Evolutionary conservation across 371 early-diverging fungal genomes (phyloP), one percentile per base, ranked within the genome.

Genomic region (Sporodiniella umbellata): DNA sequence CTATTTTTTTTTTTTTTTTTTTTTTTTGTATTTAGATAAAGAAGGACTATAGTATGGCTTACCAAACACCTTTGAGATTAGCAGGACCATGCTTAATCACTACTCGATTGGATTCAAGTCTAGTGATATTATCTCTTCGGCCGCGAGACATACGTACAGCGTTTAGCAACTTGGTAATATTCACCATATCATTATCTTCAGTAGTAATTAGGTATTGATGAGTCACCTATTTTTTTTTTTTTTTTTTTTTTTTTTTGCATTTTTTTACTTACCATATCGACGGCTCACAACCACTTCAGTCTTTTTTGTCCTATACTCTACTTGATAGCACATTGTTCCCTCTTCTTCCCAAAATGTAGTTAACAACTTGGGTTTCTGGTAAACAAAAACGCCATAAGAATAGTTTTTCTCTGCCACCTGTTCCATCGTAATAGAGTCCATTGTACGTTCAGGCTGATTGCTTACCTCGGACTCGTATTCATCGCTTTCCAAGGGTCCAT

Each of bases 51-150:
- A n/a, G n/a, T n/a, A n/a, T n/a, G n/a, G n/a, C n/a, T 71, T 70
- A 79, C 92, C 93, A 92, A 40, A 92, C 93, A 19, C 93, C 93
- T 60, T 92, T 92, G 30, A 91, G 76, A 58, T 87, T 85, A 90
- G 91, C 90, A 2, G 91, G 84, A 23, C 93, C 93, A 2, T 86
- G 87, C 62, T 90, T 92, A 57, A 91, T 85, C 12, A 92, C 93
- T 15, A 83, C 81, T 51, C 93, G 79, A 18, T 86, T 88, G 57
- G 85, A 86, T 60, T 92, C 93, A 48, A 88, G 86, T 62, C 91
- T 92, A 37, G 91, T 72, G 51, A 92, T 91, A 4, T 88, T 88
- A 51, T 92, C 93, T 21, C 93, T 78, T 59, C 89, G 89, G 45
- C 92, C 92, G 30, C 93, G 86, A 45, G 93, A 87, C 92, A 92